Evolutionary conservation across 495 filamentous ascomycete genomes (phyloP), one percentile per base, ranked within the genome.

Genomic region (Bombardia bombarda): DNA sequence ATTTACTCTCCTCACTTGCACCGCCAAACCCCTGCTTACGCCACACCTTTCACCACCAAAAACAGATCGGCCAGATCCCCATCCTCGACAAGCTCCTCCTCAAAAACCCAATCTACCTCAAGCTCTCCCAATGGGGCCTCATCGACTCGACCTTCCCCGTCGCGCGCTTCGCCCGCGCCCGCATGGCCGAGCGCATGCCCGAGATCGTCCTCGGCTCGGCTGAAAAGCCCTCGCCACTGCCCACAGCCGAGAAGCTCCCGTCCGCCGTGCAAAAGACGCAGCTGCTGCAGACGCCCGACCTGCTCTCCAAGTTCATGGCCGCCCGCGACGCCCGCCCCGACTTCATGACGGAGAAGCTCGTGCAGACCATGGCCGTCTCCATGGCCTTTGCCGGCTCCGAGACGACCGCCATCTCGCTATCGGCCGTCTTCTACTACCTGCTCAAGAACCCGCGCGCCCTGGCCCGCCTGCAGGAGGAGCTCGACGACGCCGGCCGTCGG

Each of bases 341-440:
- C 3, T 82, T 84, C 59, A 84, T 87, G 76, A 76, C 64, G 26
- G 72, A 82, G 50, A 69, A 58, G 2, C 66, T 77, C 7, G 77
- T 88, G 6, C 74, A 81, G 35, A 76, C 79, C 17, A 79, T 82
- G 67, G 78, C 77, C 38, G 70, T 77, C 2, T 73, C 67, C 34
- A 85, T 83, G 75, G 77, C 81, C 3, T 79, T 83, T 32, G 75
- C 75, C 19, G 75, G 81, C 5, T 72, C 70, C 36, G 77, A 82
- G 53, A 79, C 79, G 6, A 77, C 79, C 0, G 83, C 79, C 13
- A 83, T 83, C 42, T 75, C 69, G 16, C 64, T 86, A 1, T 62
- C 69, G 1, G 66, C 76, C 2, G 68, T 85, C 0, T 82, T 87
- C 44, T 85, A 87, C 56, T 80, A 74, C 53, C 57, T 84, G 3